phyloP scores from a whole-genome alignment of 169 alveolate species.

The Fabrea salina region DNA sequence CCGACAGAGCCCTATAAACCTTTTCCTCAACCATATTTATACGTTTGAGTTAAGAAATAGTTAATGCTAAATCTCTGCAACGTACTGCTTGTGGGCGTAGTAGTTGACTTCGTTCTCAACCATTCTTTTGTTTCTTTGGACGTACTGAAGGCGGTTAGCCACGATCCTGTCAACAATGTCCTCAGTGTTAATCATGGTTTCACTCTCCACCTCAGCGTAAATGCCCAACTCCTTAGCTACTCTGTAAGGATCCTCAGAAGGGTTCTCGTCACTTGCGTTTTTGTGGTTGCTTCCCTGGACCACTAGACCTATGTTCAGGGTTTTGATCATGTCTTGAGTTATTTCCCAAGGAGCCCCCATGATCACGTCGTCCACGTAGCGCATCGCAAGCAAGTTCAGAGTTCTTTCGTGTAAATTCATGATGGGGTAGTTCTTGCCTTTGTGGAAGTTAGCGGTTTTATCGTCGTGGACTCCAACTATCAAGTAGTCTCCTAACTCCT shows the following conservation, averaged over 20 bases:
- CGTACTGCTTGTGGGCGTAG: slow-evolving; percentile 15
- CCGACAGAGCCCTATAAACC: not conserved
- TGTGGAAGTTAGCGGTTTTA: slow-evolving; percentile 54
- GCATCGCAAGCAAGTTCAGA: slow-evolving; percentile 74
- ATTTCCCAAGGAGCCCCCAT: slow-evolving; percentile 83
- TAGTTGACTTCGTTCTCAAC: slow-evolving; percentile 1
- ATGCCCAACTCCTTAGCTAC: slow-evolving; percentile 23
- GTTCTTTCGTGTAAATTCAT: slow-evolving; percentile 82
- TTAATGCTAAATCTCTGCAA: slow-evolving; percentile 7
- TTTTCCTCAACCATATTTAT: not conserved
- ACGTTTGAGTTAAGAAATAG: not conserved
- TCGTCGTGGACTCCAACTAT: slow-evolving; percentile 86
- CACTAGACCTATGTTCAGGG: slow-evolving; percentile 64
- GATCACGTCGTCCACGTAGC: slow-evolving; percentile 83
- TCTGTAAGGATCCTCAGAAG: slow-evolving; percentile 28
- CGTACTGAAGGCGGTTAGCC: not conserved
- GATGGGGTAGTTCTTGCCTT: slow-evolving; percentile 82
- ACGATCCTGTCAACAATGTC: slow-evolving; percentile 29
- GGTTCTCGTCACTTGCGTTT: not conserved
- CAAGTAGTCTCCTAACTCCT: slow-evolving; percentile 81
- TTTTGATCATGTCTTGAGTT: slow-evolving; percentile 66
- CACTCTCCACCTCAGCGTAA: slow-evolving; percentile 10
- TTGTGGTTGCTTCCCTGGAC: slow-evolving; percentile 56
- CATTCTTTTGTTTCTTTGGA: slow-evolving; percentile 15
- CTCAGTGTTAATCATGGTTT: not conserved